Conservation (phyloP, 202 grass and related monocot species). For the Zoysia matrella region DNA sequence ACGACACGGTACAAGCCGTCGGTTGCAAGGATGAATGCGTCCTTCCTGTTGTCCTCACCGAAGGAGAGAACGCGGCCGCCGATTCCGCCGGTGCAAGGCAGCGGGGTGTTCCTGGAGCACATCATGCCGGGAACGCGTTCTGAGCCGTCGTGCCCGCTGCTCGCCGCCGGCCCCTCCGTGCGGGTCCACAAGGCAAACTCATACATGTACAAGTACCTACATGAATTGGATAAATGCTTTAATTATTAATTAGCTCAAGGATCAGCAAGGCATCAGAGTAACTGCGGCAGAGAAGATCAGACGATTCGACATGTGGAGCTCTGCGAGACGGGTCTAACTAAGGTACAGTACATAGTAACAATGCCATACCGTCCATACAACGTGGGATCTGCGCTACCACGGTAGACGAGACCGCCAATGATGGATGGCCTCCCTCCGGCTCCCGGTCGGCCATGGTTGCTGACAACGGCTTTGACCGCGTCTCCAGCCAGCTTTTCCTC, state of each 20-base stretch:
- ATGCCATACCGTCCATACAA: background rate
- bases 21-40: slow-evolving; percentile 48
- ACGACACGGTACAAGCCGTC: slow-evolving; percentile 58
- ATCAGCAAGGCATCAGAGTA: too few relatives aligned
- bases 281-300: too few relatives aligned
- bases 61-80: slow-evolving; percentile 47
- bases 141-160: background rate
- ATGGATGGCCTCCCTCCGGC: background rate
- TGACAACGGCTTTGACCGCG: background rate
- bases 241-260: too few relatives aligned
- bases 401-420: background rate
- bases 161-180: background rate
- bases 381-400: background rate
- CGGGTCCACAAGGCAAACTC: background rate
- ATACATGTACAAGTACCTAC: background rate
- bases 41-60: slow-evolving; percentile 57
- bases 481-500: background rate
- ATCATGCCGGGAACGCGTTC: background rate
- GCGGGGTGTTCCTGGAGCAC: background rate
- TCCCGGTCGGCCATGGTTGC: background rate
- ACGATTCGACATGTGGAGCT: too few relatives aligned
- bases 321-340: too few relatives aligned
- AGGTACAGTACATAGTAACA: too few relatives aligned
- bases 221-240: too few relatives aligned
- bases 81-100: background rate